Evolutionary conservation across 768 basidiomycete genomes (phyloP).

Genomic region (Russula compacta): DNA sequence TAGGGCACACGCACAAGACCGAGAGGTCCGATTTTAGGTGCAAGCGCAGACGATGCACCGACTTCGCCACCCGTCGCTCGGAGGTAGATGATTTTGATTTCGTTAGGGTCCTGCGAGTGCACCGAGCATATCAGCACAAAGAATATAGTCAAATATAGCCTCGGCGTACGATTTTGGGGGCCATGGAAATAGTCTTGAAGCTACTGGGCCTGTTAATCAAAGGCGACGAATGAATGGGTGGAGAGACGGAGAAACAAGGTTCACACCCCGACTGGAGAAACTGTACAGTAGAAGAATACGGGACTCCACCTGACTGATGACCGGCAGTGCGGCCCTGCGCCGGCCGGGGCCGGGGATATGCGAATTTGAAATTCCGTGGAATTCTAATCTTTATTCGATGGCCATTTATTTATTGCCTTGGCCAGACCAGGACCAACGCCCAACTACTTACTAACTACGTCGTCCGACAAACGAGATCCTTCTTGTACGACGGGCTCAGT

Average conservation of each 20-base stretch:
- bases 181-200: slow-evolving; percentile 38
- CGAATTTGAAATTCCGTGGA: slow-evolving; percentile 4
- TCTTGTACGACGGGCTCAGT: slow-evolving; percentile 29
- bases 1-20: slow-evolving; percentile 67
- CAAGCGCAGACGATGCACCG: slow-evolving; percentile 95
- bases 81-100: slow-evolving; percentile 99
- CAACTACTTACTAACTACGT: too few relatives aligned
- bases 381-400: not conserved
- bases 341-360: not conserved
- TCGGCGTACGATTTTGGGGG: slow-evolving; percentile 64
- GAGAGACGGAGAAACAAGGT: not conserved
- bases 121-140: not conserved
- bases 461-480: not conserved
- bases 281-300: slow-evolving; percentile 4
- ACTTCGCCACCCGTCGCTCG: slow-evolving; percentile 98
- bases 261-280: slow-evolving; percentile 1
- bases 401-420: too few relatives aligned
- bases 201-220: slow-evolving; percentile 26
- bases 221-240: slow-evolving; percentile 7
- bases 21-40: slow-evolving; percentile 99
- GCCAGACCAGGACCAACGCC: too few relatives aligned
- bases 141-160: not conserved
- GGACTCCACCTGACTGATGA: not conserved
- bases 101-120: slow-evolving; percentile 77
- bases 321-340: not conserved